Evolutionary conservation across 495 filamentous ascomycete species (phyloP), one percentile per base, ranked within the genome.

Genomic region (Sordaria brevicollis): DNA sequence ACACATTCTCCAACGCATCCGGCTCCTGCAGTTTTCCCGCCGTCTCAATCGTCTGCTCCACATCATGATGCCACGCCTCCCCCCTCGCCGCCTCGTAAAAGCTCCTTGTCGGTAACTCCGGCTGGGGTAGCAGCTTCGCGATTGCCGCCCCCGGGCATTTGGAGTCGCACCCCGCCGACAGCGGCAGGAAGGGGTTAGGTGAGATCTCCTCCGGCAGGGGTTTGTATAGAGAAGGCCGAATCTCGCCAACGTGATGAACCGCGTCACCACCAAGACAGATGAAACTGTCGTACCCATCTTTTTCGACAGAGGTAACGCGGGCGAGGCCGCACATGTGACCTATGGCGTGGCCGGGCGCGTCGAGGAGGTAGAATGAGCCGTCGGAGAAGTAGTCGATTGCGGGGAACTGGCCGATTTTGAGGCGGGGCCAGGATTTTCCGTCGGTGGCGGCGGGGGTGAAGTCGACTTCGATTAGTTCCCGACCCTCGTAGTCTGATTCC

Each of bases 321-420:
- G 85, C 88, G 5, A 91, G 77, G 1, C 71, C 88, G 69, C 82
- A 83, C 4, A 89, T 79, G 71, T 91, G 88, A 0, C 89, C 88
- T 35, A 83, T 76, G 11, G 82, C 79, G 69, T 89, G 88, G 13
- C 88, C 88, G 4, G 87, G 86, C 0, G 82, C 71, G 72, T 87
- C 80, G 62, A 90, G 79, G 39, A 89, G 79, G 75, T 87, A 88
- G 69, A 89, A 84, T 29, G 81, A 83, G 9, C 88, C 87, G 72
- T 89, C 88, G 9, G 79, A 81, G 72, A 88, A 89, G 71, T 86
- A 89, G 74, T 92, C 89, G 19, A 85, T 71, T 0, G 87, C 89
- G 21, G 70, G 68, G 73, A 88, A 83, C 7, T 75, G 67, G 35
- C 86, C 84, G 33, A 89, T 82, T 39, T 79, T 74, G 17, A 85